These are phyloP conservation scores for Pichia membranifaciens DNA, from an alignment of 805 yeast species.

Conservation along the genomic window DNA sequence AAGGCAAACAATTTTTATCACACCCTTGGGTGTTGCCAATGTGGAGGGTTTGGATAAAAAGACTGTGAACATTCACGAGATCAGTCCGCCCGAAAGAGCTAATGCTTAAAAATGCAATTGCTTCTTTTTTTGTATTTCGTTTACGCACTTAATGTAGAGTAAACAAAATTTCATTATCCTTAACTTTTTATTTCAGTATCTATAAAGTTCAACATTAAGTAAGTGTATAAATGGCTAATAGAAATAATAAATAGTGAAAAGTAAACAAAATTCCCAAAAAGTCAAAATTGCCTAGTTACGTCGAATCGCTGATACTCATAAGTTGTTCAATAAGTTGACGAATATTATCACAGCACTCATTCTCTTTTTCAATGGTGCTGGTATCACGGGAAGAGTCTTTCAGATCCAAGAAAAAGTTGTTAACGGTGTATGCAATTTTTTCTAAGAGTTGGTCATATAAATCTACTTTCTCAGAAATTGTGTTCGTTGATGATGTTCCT, in stretches of 20 bases:
- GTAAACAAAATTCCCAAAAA: no score
- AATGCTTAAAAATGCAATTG: conserved; percentile 1
- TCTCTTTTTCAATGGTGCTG: conserved; percentile 6
- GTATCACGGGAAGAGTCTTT: conserved; percentile 2
- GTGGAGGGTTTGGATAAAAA: conserved; percentile 51
- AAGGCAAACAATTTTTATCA: conserved; percentile 85
- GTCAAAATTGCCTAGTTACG: background rate
- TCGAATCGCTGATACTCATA: background rate
- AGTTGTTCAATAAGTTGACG: conserved; percentile 18
- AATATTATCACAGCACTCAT: conserved; percentile 19
- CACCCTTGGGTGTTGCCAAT: conserved; percentile 85
- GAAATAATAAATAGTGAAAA: no score
- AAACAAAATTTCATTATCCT: background rate
- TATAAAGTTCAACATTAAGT: no score
- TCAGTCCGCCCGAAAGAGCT: conserved; percentile 35
- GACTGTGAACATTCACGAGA: conserved; percentile 59
- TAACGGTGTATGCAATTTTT: conserved; percentile 14
- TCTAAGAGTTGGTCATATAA: conserved; percentile 17
- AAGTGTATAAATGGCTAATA: background rate
- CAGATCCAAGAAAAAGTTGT: conserved; percentile 11
- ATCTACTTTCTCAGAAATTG: conserved; percentile 10
- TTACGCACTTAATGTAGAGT: no score
- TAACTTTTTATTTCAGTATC: no score
- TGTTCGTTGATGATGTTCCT: background rate
- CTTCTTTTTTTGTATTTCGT: no score